phyloP scores from a whole-genome alignment of 2,329 filamentous ascomycete genomes.

The Myrmaecium sp. region DNA sequence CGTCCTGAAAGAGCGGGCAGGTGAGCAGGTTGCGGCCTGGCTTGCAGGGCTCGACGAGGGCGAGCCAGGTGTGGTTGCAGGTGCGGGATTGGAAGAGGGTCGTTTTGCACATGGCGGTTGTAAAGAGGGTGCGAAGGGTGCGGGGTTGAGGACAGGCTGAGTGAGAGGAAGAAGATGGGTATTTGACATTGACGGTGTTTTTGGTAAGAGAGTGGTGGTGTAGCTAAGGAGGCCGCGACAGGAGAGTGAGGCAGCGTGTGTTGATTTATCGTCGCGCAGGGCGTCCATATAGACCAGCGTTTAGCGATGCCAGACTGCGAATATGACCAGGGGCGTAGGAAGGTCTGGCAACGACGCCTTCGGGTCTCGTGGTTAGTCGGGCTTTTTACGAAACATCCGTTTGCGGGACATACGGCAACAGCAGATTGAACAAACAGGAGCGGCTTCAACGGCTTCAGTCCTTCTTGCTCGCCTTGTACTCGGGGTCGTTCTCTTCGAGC shows the following conservation, averaged over 20 bases:
- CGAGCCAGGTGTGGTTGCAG: slow-evolving; percentile 33
- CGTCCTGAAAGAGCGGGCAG: slow-evolving; percentile 21
- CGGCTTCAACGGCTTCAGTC: not conserved
- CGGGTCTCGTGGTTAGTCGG: too few species aligned
- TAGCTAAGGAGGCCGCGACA: not conserved
- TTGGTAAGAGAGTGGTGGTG: not conserved
- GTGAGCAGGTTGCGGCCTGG: slow-evolving; percentile 22
- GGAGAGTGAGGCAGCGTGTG: not conserved
- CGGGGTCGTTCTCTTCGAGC: slow-evolving; percentile 29
- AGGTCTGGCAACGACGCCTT: too few species aligned
- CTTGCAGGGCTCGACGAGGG: slow-evolving; percentile 27
- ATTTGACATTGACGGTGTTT: not conserved
- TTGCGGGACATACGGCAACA: not conserved
- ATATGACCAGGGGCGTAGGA: too few species aligned
- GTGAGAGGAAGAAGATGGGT: not conserved
- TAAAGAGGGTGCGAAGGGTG: slow-evolving; percentile 1
- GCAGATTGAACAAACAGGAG: not conserved
- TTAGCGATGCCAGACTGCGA: too few species aligned
- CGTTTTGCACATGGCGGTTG: slow-evolving; percentile 28
- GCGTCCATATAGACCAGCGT: too few species aligned
- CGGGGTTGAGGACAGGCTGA: not conserved
- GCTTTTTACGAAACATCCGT: too few species aligned
- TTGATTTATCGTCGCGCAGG: not conserved
- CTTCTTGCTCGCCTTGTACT: slow-evolving; percentile 13
- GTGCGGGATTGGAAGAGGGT: slow-evolving; percentile 26